Base-by-base conservation (phyloP, 2,329 filamentous ascomycete species). In the Ceratocystis papillata region DNA sequence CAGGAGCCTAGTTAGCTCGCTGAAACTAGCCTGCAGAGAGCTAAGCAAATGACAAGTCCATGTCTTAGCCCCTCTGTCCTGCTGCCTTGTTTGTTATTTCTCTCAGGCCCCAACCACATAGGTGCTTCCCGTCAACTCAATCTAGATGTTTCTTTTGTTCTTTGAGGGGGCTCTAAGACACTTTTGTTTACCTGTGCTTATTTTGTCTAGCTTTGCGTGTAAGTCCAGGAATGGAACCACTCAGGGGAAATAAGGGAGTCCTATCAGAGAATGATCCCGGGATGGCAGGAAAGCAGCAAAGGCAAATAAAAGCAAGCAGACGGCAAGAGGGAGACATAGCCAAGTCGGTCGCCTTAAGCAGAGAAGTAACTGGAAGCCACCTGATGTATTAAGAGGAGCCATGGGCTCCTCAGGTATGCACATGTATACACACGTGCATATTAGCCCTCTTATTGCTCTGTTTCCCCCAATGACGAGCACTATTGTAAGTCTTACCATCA, bases 61-160 rank as follows among this genome's bases (percentile, higher is more conserved):
- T 57, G 53, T 57, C 53, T 57, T 28, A 57, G 30, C 53, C 53
- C 53, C 53, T 33, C 53, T 33, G n/a, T 57, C 25, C 53, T 33
- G 12, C 28, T 33, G 53, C n/a, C 25, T 28, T 33, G 28, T 7
- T 57, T 22, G 15, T 37, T 57, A 33, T n/a, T 33, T 57, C 53
- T 17, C 53, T 28, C 53, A 57, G 17, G 53, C n/a, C 53, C 17
- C 53, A n/a, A 33, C 28, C 25, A 22, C 28, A 3, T n/a, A 17
- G n/a, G 53, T 33, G 53, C 53, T 22, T 33, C 53, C 28, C 28
- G 15, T 33, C 25, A 33, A 28, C 53, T 17, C 20, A 7, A 28
- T 57, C 53, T 57, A 33, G 28, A 57, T 12, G 28, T 37, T 57
- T 33, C 28, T 57, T 57, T 57, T 57, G 25, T 57, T 57, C 53